phyloP scores from a whole-genome alignment of 164 flowering plant genomes.

The Hamamelis virginiana region DNA sequence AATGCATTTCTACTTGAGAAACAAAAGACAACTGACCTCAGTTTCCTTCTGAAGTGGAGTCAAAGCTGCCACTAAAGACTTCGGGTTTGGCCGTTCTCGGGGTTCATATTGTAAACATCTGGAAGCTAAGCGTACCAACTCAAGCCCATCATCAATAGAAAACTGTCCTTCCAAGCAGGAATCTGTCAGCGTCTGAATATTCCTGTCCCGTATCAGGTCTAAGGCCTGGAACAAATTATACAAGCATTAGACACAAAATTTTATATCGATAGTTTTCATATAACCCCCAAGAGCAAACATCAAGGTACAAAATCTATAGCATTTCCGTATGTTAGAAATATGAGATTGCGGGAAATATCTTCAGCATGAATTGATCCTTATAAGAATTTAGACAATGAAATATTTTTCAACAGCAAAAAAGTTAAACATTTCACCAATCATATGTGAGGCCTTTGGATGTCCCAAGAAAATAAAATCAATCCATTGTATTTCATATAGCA shows the following conservation, averaged over 20 bases:
- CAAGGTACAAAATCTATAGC: neutral
- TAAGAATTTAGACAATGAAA: neutral
- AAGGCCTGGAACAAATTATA: conserved; percentile 46
- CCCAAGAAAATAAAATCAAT: no score
- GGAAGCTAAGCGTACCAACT: conserved; percentile 59
- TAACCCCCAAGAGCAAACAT: neutral
- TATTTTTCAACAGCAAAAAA: neutral
- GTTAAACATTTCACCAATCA: no score
- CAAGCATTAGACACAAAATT: neutral
- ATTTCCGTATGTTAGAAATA: neutral
- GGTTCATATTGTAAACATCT: conserved; percentile 65
- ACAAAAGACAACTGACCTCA: conserved; percentile 31
- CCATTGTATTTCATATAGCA: no score
- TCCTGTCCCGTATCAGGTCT: conserved; percentile 58
- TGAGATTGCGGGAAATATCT: neutral
- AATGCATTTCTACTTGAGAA: conserved; percentile 1
- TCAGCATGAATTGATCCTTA: neutral
- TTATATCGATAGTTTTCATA: no score
- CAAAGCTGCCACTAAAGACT: conserved; percentile 52
- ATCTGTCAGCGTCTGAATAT: conserved; percentile 59
- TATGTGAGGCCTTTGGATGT: no score
- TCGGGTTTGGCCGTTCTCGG: conserved; percentile 57
- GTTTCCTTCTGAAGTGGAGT: conserved; percentile 57
- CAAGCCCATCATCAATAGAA: conserved; percentile 54
- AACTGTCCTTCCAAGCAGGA: conserved; percentile 70